A percentile compares a stretch with the other conserved stretches of the same genome.
These are phyloP conservation scores for Aspergillus ochraceoroseus DNA, from an alignment of 2,329 filamentous ascomycete genomes.

Conservation along the genomic window DNA sequence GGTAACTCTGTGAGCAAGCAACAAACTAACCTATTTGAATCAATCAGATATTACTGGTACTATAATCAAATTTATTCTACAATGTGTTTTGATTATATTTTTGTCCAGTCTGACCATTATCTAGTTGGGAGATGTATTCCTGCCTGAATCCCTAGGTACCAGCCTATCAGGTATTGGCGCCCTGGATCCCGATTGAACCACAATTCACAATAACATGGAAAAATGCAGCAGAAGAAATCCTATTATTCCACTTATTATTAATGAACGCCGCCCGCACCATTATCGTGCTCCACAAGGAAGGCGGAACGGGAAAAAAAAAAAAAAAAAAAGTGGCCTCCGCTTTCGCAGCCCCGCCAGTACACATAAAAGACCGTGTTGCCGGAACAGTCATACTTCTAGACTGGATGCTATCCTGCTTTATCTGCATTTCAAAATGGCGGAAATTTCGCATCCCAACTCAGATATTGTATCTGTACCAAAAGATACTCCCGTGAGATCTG, in stretches of 20 bases:
- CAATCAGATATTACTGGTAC: too few species aligned
- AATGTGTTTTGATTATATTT: too few species aligned
- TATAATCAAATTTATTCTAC: too few species aligned
- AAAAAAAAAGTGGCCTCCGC: constrained; percentile 23
- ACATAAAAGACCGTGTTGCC: constrained; percentile 24
- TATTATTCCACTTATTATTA: constrained; percentile 5
- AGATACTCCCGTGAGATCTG: constrained; percentile 15
- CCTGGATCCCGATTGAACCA: too few species aligned
- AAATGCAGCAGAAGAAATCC: too few species aligned
- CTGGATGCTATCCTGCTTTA: constrained; percentile 11
- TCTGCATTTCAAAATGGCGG: constrained; percentile 18
- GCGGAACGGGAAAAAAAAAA: constrained; percentile 18
- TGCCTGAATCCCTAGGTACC: too few species aligned
- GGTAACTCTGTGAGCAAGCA: too few species aligned
- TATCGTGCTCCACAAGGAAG: constrained; percentile 17
- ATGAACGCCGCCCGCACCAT: constrained; percentile 11
- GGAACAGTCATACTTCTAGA: constrained; percentile 16
- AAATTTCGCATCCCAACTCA: constrained; percentile 11
- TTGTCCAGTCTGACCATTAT: too few species aligned
- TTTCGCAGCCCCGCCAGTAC: constrained; percentile 28
- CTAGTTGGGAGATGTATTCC: too few species aligned
- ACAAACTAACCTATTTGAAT: too few species aligned
- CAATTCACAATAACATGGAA: too few species aligned
- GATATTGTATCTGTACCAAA: constrained; percentile 17
- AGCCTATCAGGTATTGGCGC: too few species aligned